These are phyloP conservation scores for Euptelea pleiosperma DNA, from an alignment of 164 flowering plant species.

Conservation along the genomic window DNA sequence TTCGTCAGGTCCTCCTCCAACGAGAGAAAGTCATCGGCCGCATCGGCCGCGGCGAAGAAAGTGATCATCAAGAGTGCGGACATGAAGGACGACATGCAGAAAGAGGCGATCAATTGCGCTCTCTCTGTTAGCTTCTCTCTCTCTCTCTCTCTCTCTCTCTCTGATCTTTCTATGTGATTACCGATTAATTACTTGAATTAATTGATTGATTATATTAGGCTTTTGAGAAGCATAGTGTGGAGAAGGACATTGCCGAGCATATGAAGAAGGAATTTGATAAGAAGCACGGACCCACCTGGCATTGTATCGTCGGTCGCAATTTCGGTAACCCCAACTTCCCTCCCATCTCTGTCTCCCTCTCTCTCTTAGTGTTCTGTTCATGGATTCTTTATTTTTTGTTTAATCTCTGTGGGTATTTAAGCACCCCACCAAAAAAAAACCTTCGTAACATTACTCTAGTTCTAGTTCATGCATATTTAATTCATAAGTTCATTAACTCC, in stretches of 20 bases:
- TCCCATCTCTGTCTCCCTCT: background rate
- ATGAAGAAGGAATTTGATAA: slow-evolving; percentile 96
- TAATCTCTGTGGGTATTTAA: too few relatives aligned
- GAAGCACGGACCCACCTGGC: slow-evolving; percentile 98
- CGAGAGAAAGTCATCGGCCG: slow-evolving; percentile 34
- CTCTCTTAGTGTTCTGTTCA: background rate
- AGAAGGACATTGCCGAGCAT: slow-evolving; percentile 92
- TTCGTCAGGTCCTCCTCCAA: slow-evolving; percentile 25
- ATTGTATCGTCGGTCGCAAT: slow-evolving; percentile 98
- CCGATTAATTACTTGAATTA: background rate
- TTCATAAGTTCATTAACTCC: too few relatives aligned
- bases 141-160: slow-evolving; percentile 9
- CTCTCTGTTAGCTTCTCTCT: slow-evolving; percentile 40
- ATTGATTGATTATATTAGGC: slow-evolving; percentile 50
- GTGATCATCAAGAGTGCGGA: slow-evolving; percentile 88
- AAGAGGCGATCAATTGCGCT: slow-evolving; percentile 84
- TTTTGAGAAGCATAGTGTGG: slow-evolving; percentile 78
- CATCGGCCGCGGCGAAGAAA: slow-evolving; percentile 37
- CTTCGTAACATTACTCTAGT: too few relatives aligned
- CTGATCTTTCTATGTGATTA: background rate
- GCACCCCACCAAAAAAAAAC: too few relatives aligned
- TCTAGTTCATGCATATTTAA: too few relatives aligned
- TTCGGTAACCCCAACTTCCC: slow-evolving; percentile 84
- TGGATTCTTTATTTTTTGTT: background rate
- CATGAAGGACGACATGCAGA: slow-evolving; percentile 88